Base-by-base conservation (phyloP, 306 rosid species). In the Corylus americana region DNA sequence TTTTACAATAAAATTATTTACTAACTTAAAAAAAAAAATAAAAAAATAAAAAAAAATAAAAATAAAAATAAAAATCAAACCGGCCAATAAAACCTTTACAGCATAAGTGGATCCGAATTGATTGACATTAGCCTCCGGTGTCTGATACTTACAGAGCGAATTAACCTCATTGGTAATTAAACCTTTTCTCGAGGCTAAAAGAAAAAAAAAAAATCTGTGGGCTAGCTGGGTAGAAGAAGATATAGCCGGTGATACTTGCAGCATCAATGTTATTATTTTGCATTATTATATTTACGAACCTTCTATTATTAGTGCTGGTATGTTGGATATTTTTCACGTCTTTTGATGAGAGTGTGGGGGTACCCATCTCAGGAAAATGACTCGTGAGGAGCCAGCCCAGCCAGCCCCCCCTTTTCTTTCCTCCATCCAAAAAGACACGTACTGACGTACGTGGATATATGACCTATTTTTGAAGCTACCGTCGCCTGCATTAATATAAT, bases 311-410 rank as follows among this genome's bases (percentile, higher is more conserved):
- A 37, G 29, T 8, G 72, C 29, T 42, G 49, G 29, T 39, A 9
- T 17, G 18, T 67, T 67, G 51, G 72, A 67, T 9, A 58, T 53
- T 11, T 70, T 5, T 77, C 81, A 72, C 74, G 61, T 44, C 63
- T 77, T 81, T 77, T 63, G 18, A 70, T 55, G 47, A 4, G 18
- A 22, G 63, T 48, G 78, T 58, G 74, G 83, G 86, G 77, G 71
- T 79, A 49, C 72, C 72, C 70, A 63, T 74, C 78, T 74, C 67
- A 58, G 61, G 74, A 83, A 77, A 59, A 74, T 31, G 83, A 69
- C 86, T 47, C 73, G 57, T 77, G 71, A 31, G 35, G 35, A 31
- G 35, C 35, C 35, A 31, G 35, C 35, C 35, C 2, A 31, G 35
- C 35, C 35, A 31, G 2, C 35, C 35, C 35, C 35, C 35, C 35